Percentiles rank a stretch among this genome's conserved stretches.
Conservation (phyloP, 208 protist species). For the Crithidia sp. region DNA sequence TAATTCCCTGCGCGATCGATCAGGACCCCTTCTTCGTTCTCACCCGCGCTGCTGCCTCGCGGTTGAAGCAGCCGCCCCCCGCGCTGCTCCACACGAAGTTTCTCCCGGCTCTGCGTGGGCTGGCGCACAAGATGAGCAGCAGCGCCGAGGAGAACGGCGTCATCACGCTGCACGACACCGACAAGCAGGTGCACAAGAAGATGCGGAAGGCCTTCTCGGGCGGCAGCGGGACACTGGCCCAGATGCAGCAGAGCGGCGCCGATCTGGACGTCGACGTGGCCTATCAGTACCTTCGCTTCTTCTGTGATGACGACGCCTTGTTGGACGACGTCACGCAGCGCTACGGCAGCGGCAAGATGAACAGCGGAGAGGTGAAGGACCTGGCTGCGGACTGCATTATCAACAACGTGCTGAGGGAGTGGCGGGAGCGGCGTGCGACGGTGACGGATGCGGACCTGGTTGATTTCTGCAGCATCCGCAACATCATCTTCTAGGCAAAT, state of each 20-base stretch:
- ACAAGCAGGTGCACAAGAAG: conserved; percentile 94
- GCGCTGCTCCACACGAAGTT: conserved; percentile 97
- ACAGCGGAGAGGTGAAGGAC: conserved; percentile 84
- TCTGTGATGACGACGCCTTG: conserved; percentile 95
- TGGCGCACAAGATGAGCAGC: conserved; percentile 97
- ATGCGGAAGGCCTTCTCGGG: conserved; percentile 98
- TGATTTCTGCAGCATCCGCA: conserved; percentile 73
- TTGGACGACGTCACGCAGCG: conserved; percentile 79
- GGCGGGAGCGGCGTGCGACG: conserved; percentile 55
- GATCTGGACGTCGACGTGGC: conserved; percentile 95
- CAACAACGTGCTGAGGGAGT: conserved; percentile 64
- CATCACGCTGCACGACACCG: conserved; percentile 97
- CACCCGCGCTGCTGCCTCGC: conserved; percentile 95
- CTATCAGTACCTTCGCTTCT: conserved; percentile 97
- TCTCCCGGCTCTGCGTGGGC: conserved; percentile 97
- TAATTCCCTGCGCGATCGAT: conserved; percentile 98
- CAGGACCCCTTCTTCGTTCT: conserved; percentile 99
- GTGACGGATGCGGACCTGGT: conserved; percentile 81
- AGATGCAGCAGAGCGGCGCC: conserved; percentile 94
- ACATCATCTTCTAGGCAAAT: conserved; percentile 57
- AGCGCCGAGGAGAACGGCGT: conserved; percentile 86
- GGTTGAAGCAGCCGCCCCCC: conserved; percentile 93
- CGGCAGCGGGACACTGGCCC: conserved; percentile 94
- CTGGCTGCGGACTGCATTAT: conserved; percentile 73
- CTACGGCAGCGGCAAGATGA: conserved; percentile 73